Base-by-base conservation (phyloP, 2,329 filamentous ascomycete genomes). In the Magnaporthales sp. region DNA sequence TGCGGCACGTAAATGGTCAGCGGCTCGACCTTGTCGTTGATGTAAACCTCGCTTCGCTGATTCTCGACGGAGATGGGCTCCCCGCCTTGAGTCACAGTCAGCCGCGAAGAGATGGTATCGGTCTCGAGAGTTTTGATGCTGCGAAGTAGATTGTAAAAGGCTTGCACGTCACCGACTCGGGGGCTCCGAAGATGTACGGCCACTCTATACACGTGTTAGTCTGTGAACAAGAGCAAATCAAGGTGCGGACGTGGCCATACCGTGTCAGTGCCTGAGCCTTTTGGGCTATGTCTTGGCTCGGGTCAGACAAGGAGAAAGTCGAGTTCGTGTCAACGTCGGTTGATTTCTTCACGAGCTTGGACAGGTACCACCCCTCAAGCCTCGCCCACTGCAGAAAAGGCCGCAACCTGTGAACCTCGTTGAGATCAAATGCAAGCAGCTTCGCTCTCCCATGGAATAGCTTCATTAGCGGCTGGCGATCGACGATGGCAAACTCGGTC, bases 341-440 rank as follows among this genome's bases (percentile, higher is more conserved):
- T 38, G 32, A 38, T 51, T 80, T 75, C n/a, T 71, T 74, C 0
- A 77, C 74, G 10, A 68, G 68, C 5, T 4, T 31, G 1, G 78
- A 80, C 1, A 80, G 46, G 65, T 74, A 78, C 5, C 75, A 71
- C 0, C 65, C 29, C 8, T 74, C 71, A 0, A 80, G 67, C 0
- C 70, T 67, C 3, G 70, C 63, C 79, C 79, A 81, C 0, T 70
- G 58, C 4, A 80, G 15, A 4, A 80, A 75, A 0, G 71, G 72
- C 3, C 66, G 66, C 0, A 81, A 67, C 0, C 66, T 67, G 1
- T 67, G 68, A 4, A 77, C 70, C 1, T 80, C 75, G 7, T 77
- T 71, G 1, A 78, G 62, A 0, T 62, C 69, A 64, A 79, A 80
- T 66, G 79, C 77, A 0, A 80, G 69, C 2, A 76, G 67, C 62